Evolutionary conservation across 2,329 filamentous ascomycete genomes (phyloP), one percentile per base, ranked within the genome.

Genomic region (Monosporascus cannonballus): DNA sequence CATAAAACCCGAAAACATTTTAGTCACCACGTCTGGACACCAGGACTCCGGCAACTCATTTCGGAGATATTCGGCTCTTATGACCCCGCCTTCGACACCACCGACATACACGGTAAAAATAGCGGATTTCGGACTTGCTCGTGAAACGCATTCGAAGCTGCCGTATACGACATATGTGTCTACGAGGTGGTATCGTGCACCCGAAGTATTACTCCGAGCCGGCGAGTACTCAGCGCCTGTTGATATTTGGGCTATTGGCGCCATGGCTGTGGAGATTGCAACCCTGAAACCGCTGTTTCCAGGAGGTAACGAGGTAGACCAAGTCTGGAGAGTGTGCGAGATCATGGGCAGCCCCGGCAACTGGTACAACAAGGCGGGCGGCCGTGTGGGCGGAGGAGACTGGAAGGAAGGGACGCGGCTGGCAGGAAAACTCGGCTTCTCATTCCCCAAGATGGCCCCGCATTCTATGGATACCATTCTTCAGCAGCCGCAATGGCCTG

Each of bases 81-180:
- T 97, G 61, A 97, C 94, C 15, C 94, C 94, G 5, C 94, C 94
- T 6, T 95, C 93, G 2, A 97, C 93, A 24, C 94, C 94, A 20
- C 90, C 93, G 3, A 81, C 86, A 1, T 99, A 97, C 72, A 93
- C 92, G 0, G 94, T 99, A 63, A 99, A 99, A 76, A 96, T 99
- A 64, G 94, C 94, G 64, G 94, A 99, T 69, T 99, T 99, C 72
- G 94, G 94, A 59, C 82, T 99, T 17, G 94, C 94, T n/a, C 83
- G 94, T 64, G 94, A 99, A 73, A 99, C 92, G 0, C 91, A 97
- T 68, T 97, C 94, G 1, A 96, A 94, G 69, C 79, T 95, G 39
- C 92, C 94, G 0, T 99, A 97, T 73, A 99, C 94, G 0, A 99
- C 94, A 2, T 99, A 99, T 63, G 94, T 99, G 44, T 99, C 94